Evolutionary conservation across 2,329 filamentous ascomycete species (phyloP).

Genomic region (Phialophora verrucosa): DNA sequence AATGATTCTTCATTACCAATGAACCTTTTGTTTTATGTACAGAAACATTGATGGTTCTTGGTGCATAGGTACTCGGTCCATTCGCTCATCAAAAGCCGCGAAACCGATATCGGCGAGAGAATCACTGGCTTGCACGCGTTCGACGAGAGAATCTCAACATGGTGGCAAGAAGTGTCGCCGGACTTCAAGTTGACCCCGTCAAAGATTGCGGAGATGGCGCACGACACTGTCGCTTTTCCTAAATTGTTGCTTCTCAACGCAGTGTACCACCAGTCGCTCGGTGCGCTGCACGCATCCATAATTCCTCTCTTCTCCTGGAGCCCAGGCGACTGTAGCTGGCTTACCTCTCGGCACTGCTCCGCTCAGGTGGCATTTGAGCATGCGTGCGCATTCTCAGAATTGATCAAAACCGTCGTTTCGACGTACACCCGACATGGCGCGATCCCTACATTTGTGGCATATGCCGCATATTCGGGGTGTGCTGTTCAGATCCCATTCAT

Average conservation of each 20-base stretch:
- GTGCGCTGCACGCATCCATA: slow-evolving; percentile 26
- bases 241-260: slow-evolving; percentile 14
- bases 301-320: slow-evolving; percentile 28
- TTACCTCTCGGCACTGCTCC: slow-evolving; percentile 16
- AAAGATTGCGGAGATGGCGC: slow-evolving; percentile 4
- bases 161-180: slow-evolving; percentile 14
- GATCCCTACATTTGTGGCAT: slow-evolving; percentile 20
- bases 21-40: not conserved
- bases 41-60: not conserved
- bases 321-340: slow-evolving; percentile 15
- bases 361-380: slow-evolving; percentile 27
- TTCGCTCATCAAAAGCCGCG: slow-evolving; percentile 9
- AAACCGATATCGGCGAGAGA: slow-evolving; percentile 10
- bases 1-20: not conserved
- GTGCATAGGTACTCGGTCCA: slow-evolving; percentile 11
- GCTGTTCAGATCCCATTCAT: slow-evolving; percentile 25
- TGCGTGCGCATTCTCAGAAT: slow-evolving; percentile 17
- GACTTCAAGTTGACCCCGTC: slow-evolving; percentile 12
- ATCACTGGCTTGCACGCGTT: slow-evolving; percentile 15
- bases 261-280: slow-evolving; percentile 22
- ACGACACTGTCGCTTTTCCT: not conserved
- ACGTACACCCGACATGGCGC: not conserved
- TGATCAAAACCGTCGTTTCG: slow-evolving; percentile 10
- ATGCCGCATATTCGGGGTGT: slow-evolving; percentile 22
- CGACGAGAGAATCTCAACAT: slow-evolving; percentile 7